phyloP scores from a whole-genome alignment of 305 asterid species.

The Fraxinus greggii region DNA sequence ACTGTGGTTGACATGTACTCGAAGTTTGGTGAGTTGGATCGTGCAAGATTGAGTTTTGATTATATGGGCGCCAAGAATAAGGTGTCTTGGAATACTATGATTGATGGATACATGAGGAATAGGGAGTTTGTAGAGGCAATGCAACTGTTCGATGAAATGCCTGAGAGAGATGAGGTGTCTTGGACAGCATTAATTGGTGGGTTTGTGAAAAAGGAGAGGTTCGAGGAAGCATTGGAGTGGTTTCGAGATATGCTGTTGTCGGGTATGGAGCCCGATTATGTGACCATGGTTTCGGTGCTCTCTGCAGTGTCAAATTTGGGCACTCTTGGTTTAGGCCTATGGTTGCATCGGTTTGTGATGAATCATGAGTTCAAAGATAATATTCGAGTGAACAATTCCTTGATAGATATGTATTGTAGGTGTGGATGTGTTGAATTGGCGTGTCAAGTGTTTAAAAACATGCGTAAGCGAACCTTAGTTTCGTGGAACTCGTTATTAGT shows the following conservation, averaged over 20 bases:
- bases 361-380: slow-evolving; percentile 35
- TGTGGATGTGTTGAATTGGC: slow-evolving; percentile 71
- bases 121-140: slow-evolving; percentile 50
- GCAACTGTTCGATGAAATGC: slow-evolving; percentile 66
- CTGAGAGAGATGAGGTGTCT: slow-evolving; percentile 65
- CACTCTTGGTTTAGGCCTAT: slow-evolving; percentile 60
- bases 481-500: slow-evolving; percentile 79
- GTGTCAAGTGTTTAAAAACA: slow-evolving; percentile 51
- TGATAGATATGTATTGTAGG: slow-evolving; percentile 72
- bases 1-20: slow-evolving; percentile 69
- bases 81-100: slow-evolving; percentile 73
- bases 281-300: slow-evolving; percentile 53
- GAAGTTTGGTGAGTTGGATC: slow-evolving; percentile 43
- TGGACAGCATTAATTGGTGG: slow-evolving; percentile 79
- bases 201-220: slow-evolving; percentile 55
- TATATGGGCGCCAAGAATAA: slow-evolving; percentile 45
- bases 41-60: slow-evolving; percentile 54
- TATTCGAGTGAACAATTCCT: slow-evolving; percentile 53
- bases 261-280: slow-evolving; percentile 59
- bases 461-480: slow-evolving; percentile 57
- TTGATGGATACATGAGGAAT: slow-evolving; percentile 62
- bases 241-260: slow-evolving; percentile 65
- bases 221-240: slow-evolving; percentile 60
- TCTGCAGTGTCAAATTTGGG: slow-evolving; percentile 77
- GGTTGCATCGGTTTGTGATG: slow-evolving; percentile 58